Percentiles rank a stretch among this genome's conserved stretches.
Conservation (phyloP, 2,329 filamentous ascomycete species). For the Xenosphaeropsis pyriputrescens region DNA sequence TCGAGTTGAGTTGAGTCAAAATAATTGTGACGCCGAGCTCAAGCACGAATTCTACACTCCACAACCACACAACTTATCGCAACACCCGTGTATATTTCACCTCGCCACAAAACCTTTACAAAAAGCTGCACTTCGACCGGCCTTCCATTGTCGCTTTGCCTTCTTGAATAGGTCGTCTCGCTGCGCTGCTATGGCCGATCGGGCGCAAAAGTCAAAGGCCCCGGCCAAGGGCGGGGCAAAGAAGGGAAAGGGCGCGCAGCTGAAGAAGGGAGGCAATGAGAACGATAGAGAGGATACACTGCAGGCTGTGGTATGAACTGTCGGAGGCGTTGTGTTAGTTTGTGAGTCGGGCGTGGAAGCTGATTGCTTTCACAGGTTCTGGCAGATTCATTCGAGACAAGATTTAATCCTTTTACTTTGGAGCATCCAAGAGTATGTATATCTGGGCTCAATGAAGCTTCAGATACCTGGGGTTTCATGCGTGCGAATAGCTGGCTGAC, state of each 20-base stretch:
- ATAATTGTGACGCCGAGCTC: no score
- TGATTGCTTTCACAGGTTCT: constrained; percentile 46
- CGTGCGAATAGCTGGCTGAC: constrained; percentile 1
- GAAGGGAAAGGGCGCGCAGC: constrained; percentile 11
- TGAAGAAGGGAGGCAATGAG: constrained; percentile 12
- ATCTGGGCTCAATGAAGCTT: neutral
- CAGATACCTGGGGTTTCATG: no score
- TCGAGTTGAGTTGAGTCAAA: neutral
- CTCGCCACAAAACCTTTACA: no score
- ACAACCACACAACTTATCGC: no score
- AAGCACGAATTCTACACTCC: no score
- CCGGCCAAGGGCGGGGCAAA: constrained; percentile 11
- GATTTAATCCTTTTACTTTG: constrained; percentile 79
- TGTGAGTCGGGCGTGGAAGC: constrained; percentile 1
- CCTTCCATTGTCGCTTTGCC: no score
- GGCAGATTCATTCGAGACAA: constrained; percentile 86
- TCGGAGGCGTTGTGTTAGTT: neutral
- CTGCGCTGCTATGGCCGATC: constrained; percentile 7
- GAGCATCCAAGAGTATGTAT: constrained; percentile 71
- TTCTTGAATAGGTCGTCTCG: no score
- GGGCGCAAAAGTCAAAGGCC: constrained; percentile 11
- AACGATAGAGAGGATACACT: constrained; percentile 20
- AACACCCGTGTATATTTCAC: no score
- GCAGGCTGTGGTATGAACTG: constrained; percentile 18
- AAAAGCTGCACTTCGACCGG: no score